Evolutionary conservation across 371 early-diverging fungal genomes (phyloP).

Genomic region (Homolaphlyctis polyrhiza): DNA sequence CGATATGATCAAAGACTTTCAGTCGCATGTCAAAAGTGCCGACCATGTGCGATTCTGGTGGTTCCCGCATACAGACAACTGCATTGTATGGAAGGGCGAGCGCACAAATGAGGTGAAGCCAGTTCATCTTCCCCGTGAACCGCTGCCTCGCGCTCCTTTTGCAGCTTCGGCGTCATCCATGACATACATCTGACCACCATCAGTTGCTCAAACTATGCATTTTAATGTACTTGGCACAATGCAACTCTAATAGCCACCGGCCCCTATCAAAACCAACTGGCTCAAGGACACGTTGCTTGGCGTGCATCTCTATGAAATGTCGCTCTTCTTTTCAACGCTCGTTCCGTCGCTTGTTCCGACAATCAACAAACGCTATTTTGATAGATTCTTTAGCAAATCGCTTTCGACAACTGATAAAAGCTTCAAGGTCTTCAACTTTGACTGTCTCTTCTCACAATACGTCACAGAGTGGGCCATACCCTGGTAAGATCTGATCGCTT

Average conservation of each 20-base stretch:
- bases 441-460: conserved; percentile 79
- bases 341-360: conserved; percentile 55
- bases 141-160: not conserved
- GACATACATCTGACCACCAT: too few species aligned
- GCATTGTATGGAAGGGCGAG: conserved; percentile 72
- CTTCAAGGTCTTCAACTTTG: conserved; percentile 74
- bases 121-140: too few species aligned
- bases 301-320: conserved; percentile 61
- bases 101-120: conserved; percentile 46
- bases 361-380: conserved; percentile 39
- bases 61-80: conserved; percentile 77
- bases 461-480: conserved; percentile 85
- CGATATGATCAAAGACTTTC: conserved; percentile 53
- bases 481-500: conserved; percentile 21
- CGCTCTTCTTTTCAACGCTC: conserved; percentile 58
- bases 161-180: not conserved
- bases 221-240: not conserved
- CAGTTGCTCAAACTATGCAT: too few species aligned
- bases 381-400: conserved; percentile 31
- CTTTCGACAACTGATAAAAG: conserved; percentile 50
- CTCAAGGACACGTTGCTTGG: conserved; percentile 50
- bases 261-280: conserved; percentile 31
- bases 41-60: conserved; percentile 84
- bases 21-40: conserved; percentile 53
- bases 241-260: conserved; percentile 1